phyloP scores from a whole-genome alignment of 192 early-diverging fungal species.

The Rhizoclosmatium globosum region DNA sequence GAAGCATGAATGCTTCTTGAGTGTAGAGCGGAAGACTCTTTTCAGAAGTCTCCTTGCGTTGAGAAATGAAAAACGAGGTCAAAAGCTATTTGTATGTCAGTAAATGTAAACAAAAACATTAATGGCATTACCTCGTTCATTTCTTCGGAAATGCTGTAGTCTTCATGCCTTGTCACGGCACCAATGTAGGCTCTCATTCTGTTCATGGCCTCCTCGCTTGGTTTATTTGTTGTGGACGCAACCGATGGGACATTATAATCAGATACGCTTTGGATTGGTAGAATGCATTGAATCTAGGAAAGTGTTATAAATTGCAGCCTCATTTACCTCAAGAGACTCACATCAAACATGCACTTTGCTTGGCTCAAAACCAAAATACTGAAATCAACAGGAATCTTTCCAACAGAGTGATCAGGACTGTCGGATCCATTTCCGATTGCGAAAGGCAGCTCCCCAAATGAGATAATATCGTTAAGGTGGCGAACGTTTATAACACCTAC shows the following conservation, averaged over 20 bases:
- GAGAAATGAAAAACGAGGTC: conserved; percentile 1
- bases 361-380: conserved; percentile 33
- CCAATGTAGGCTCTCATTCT: conserved; percentile 17
- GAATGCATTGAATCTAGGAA: conserved; percentile 22
- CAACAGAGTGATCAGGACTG: conserved; percentile 31
- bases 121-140: conserved; percentile 22
- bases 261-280: background rate
- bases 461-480: conserved; percentile 37
- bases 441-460: conserved; percentile 43
- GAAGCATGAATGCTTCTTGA: conserved; percentile 30
- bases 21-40: conserved; percentile 21
- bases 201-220: conserved; percentile 1
- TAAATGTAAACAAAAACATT: background rate
- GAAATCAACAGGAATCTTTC: conserved; percentile 34
- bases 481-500: conserved; percentile 42
- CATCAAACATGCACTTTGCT: conserved; percentile 48
- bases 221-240: background rate
- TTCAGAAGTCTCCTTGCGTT: conserved; percentile 16
- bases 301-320: background rate
- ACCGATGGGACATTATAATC: background rate
- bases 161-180: background rate
- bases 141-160: conserved; percentile 30
- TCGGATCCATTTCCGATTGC: conserved; percentile 39
- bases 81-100: conserved; percentile 14
- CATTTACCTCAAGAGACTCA: conserved; percentile 5